Evolutionary conservation across 2,329 filamentous ascomycete genomes (phyloP).

Genomic region (Pyrenochaeta sp.): DNA sequence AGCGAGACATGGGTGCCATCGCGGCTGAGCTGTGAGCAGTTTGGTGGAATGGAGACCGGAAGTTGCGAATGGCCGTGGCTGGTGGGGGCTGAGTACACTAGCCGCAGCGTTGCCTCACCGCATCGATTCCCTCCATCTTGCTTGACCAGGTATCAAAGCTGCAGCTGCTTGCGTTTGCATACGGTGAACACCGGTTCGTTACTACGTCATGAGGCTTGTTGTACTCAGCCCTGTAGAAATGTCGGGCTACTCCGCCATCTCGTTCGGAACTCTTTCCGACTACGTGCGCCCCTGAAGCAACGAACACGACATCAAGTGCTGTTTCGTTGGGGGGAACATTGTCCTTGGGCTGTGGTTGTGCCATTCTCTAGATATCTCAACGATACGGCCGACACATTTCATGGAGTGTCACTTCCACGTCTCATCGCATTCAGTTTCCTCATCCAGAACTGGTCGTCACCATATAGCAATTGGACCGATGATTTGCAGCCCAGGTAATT

Average conservation of each 20-base stretch:
- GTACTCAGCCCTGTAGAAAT: neutral
- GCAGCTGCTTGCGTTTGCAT: neutral
- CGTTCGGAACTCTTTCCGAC: neutral
- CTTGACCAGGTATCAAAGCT: neutral
- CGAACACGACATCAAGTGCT: neutral
- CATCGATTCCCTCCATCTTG: neutral
- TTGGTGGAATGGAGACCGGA: slow-evolving; percentile 11
- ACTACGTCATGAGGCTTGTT: slow-evolving; percentile 8
- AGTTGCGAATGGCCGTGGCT: slow-evolving; percentile 6
- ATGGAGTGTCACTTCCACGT: too few species aligned
- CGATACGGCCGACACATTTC: too few species aligned
- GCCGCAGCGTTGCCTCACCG: slow-evolving; percentile 1
- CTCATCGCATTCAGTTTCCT: too few species aligned
- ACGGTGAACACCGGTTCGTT: slow-evolving; percentile 1
- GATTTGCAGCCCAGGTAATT: neutral
- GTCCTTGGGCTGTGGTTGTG: too few species aligned
- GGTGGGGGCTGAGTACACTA: slow-evolving; percentile 8
- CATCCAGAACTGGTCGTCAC: too few species aligned
- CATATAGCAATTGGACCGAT: neutral
- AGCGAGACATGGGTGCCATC: slow-evolving; percentile 17
- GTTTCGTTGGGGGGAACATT: too few species aligned
- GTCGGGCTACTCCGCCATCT: neutral
- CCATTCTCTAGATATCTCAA: too few species aligned
- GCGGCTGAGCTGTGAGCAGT: slow-evolving; percentile 29
- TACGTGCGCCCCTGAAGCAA: too few species aligned